Evolutionary conservation across 495 filamentous ascomycete species (phyloP), one percentile per base, ranked within the genome.

Genomic region (Cercophora samala): DNA sequence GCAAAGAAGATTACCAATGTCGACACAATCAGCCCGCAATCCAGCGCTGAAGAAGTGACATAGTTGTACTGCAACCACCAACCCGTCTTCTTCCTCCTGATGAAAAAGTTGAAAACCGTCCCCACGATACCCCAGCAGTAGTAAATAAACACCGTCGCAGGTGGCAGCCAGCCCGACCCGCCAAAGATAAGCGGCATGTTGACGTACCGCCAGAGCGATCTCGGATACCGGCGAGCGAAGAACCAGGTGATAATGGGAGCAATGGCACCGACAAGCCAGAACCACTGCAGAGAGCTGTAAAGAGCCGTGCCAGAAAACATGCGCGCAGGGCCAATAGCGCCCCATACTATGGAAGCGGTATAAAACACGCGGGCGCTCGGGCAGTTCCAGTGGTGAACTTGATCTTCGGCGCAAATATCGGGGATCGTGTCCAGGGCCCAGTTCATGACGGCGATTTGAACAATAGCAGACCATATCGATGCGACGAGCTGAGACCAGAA

Each of bases 51-150:
- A 22, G 89, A 90, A 0, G 88, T 84, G 69, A 92, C 81, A 74
- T 92, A 93, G 80, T 92, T 93, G 75, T 91, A 92, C 67, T 88
- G 86, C 80, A 88, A 80, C 89, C 88, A 91, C 89, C 89, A 91
- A 37, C 88, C 88, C 37, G 81, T 84, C 76, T 80, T 87, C 66
- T 83, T 81, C 67, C 87, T 79, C 52, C 85, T 81, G 66, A 91
- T 85, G 62, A 77, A 85, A 73, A 85, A 88, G 74, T 91, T 89
- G 79, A 91, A 91, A 53, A 86, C 55, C 62, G 84, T 81, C 3
- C 89, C 90, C 21, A 90, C 84, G 37, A 86, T 80, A n/a, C 86
- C 88, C 89, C 89, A 91, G 67, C 83, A 81, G 56, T 88, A 84
- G 72, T 89, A 91, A 69, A 85, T 90, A 61, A 87, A 84, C 1